phyloP scores from a whole-genome alignment of 805 yeast genomes.

The Hanseniaspora nectarophila region DNA sequence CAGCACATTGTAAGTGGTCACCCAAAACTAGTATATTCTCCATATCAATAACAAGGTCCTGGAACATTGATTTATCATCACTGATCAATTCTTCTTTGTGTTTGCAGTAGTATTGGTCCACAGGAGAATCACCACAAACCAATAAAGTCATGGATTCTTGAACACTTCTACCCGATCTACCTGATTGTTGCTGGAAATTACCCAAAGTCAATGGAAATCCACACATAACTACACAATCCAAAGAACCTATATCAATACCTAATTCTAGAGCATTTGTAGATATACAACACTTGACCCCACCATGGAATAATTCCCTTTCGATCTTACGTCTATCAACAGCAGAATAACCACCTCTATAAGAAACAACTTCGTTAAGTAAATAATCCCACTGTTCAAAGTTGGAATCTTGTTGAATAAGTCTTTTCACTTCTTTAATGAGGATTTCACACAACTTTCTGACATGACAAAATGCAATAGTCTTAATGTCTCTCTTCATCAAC shows the following conservation, averaged over 20 bases:
- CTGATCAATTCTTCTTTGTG: slow-evolving; percentile 31
- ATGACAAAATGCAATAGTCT: slow-evolving; percentile 83
- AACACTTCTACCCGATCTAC: slow-evolving; percentile 87
- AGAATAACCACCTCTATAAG: slow-evolving; percentile 91
- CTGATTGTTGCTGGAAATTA: slow-evolving; percentile 88
- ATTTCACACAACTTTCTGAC: slow-evolving; percentile 78
- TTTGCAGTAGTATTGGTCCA: slow-evolving; percentile 71
- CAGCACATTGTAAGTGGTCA: slow-evolving; percentile 89
- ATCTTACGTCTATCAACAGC: slow-evolving; percentile 74
- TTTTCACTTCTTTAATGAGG: slow-evolving; percentile 68
- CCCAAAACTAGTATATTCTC: slow-evolving; percentile 54
- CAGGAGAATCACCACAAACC: slow-evolving; percentile 71
- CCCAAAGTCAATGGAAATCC: slow-evolving; percentile 86
- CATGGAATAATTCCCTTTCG: slow-evolving; percentile 82
- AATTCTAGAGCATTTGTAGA: slow-evolving; percentile 93
- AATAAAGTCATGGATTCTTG: slow-evolving; percentile 75
- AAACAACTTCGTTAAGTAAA: slow-evolving; percentile 58
- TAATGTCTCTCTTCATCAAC: slow-evolving; percentile 48
- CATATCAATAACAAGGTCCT: slow-evolving; percentile 48
- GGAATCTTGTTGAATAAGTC: slow-evolving; percentile 19
- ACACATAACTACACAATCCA: slow-evolving; percentile 83
- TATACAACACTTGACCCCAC: slow-evolving; percentile 70
- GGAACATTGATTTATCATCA: slow-evolving; percentile 43
- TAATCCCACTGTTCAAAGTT: slow-evolving; percentile 34
- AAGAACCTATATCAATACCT: slow-evolving; percentile 87